phyloP scores from a whole-genome alignment of 352 stramenopile genomes.

The Phytopythium sindhum region DNA sequence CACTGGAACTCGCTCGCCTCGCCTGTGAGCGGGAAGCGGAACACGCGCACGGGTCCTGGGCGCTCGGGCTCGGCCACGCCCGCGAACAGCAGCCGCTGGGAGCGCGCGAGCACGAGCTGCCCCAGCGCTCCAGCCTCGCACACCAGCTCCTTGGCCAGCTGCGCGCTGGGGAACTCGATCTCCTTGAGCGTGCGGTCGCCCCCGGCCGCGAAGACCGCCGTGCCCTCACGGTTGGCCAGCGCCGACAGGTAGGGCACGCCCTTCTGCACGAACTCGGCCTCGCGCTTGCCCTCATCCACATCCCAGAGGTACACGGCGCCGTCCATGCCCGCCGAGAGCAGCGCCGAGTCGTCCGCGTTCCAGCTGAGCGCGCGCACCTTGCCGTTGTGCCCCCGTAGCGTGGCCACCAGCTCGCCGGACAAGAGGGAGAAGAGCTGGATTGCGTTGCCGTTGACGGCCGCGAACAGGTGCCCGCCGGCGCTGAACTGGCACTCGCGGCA shows the following conservation, averaged over 20 bases:
- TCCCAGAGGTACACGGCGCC: slow-evolving; percentile 94
- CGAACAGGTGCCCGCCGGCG: slow-evolving; percentile 91
- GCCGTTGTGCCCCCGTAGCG: slow-evolving; percentile 91
- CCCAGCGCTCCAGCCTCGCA: slow-evolving; percentile 66
- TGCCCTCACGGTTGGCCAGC: slow-evolving; percentile 80
- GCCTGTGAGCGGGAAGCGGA: slow-evolving; percentile 89
- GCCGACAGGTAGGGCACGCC: slow-evolving; percentile 89
- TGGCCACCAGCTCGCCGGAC: slow-evolving; percentile 86
- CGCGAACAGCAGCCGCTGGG: slow-evolving; percentile 89
- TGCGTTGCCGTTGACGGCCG: slow-evolving; percentile 91
- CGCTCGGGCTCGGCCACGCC: slow-evolving; percentile 64
- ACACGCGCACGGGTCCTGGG: slow-evolving; percentile 78
- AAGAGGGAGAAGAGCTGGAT: slow-evolving; percentile 93
- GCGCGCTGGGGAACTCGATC: slow-evolving; percentile 79
- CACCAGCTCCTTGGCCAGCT: slow-evolving; percentile 80
- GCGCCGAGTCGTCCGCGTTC: slow-evolving; percentile 79
- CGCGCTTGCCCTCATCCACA: slow-evolving; percentile 87
- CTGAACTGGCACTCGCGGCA: slow-evolving; percentile 83
- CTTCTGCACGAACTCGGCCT: slow-evolving; percentile 93
- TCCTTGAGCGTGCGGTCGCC: slow-evolving; percentile 90
- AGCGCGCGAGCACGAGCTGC: slow-evolving; percentile 83
- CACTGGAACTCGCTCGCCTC: slow-evolving; percentile 89
- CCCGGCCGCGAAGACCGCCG: slow-evolving; percentile 81
- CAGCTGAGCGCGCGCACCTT: slow-evolving; percentile 89
- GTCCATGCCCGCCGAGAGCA: slow-evolving; percentile 90